These are phyloP conservation scores for Pseudoturritis turrita DNA, from an alignment of 345 rosid species.

Conservation along the genomic window DNA sequence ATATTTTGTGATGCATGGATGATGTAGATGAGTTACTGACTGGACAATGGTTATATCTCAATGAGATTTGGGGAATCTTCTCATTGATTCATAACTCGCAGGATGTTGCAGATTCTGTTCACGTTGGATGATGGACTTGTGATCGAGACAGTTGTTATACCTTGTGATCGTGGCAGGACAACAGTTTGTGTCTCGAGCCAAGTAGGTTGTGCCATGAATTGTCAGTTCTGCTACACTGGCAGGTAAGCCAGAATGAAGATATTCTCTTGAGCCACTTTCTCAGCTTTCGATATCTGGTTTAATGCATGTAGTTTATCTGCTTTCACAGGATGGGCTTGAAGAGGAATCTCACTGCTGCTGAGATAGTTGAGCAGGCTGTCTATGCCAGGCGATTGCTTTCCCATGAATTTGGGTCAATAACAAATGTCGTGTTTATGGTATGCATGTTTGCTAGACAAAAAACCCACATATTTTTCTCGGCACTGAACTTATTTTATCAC, in stretches of 20 bases:
- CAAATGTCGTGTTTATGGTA: slow-evolving; percentile 95
- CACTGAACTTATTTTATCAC: not conserved
- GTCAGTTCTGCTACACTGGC: slow-evolving; percentile 95
- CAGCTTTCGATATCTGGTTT: not conserved
- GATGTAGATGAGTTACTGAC: not conserved
- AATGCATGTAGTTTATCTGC: not conserved
- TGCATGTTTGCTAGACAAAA: slow-evolving; percentile 8
- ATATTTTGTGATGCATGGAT: not conserved
- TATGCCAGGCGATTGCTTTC: slow-evolving; percentile 61
- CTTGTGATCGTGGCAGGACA: slow-evolving; percentile 78
- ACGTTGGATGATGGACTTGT: slow-evolving; percentile 71
- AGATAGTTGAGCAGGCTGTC: slow-evolving; percentile 89
- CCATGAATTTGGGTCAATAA: slow-evolving; percentile 60
- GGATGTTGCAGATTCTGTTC: slow-evolving; percentile 91
- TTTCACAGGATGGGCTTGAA: slow-evolving; percentile 73
- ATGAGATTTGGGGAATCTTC: slow-evolving; percentile 33
- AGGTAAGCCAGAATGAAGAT: slow-evolving; percentile 40
- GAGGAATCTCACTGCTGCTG: slow-evolving; percentile 81
- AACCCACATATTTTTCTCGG: not conserved
- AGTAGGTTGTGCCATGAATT: slow-evolving; percentile 94
- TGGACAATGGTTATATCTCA: not conserved
- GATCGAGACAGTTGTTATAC: slow-evolving; percentile 82
- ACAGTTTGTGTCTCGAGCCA: slow-evolving; percentile 95
- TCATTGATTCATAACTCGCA: slow-evolving; percentile 67
- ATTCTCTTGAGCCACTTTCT: not conserved